Evolutionary conservation across 805 yeast species (phyloP).

Genomic region (Huiozyma sinensis): DNA sequence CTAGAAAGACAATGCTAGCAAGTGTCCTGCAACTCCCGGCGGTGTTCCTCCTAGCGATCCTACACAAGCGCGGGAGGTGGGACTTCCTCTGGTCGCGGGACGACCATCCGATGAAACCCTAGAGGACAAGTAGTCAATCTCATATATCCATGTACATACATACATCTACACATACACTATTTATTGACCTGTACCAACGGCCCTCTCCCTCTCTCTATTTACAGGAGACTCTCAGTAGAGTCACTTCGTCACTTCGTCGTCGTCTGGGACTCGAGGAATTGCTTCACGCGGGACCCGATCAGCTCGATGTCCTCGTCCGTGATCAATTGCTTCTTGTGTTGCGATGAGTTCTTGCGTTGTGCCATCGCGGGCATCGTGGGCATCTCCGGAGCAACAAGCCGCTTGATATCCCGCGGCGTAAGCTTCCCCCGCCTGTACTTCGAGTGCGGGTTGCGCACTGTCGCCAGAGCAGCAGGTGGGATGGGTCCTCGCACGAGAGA

Average conservation of each 20-base stretch:
- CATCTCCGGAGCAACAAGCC: constrained; percentile 62
- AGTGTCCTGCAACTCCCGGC: constrained; percentile 92
- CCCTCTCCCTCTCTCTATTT: no score
- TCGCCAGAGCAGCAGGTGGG: constrained; percentile 53
- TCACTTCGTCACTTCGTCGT: constrained; percentile 7
- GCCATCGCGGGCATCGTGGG: constrained; percentile 56
- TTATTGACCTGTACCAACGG: no score
- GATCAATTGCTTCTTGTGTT: constrained; percentile 29
- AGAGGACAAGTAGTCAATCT: not conserved
- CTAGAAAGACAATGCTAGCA: constrained; percentile 85
- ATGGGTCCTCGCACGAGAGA: constrained; percentile 56
- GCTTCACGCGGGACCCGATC: constrained; percentile 34
- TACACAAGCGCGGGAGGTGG: constrained; percentile 95
- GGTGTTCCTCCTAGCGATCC: constrained; percentile 79
- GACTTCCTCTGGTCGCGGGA: constrained; percentile 40
- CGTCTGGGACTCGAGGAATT: constrained; percentile 16
- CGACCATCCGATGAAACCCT: no score
- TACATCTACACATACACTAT: not conserved
- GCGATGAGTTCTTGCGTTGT: constrained; percentile 40
- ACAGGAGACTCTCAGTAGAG: no score
- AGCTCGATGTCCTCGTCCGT: constrained; percentile 34
- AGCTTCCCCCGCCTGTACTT: constrained; percentile 55
- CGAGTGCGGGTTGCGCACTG: constrained; percentile 70
- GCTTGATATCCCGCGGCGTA: constrained; percentile 50
- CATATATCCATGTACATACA: not conserved